Evolutionary conservation across 2,329 filamentous ascomycete genomes (phyloP).

Genomic region (Colletotrichum shisoi): DNA sequence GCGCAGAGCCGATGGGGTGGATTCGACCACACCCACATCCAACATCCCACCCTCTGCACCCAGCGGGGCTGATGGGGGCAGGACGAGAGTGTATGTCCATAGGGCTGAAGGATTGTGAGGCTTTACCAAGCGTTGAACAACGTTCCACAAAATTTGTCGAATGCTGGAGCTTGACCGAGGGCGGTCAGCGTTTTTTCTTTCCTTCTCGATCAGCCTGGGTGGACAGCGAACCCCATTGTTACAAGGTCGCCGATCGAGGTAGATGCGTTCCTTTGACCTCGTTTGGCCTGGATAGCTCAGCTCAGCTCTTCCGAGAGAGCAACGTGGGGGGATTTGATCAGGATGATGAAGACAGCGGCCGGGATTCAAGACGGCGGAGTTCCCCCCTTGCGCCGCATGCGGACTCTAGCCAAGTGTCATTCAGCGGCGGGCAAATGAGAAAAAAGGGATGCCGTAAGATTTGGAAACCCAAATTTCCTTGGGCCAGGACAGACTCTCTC

Average conservation of each 20-base stretch:
- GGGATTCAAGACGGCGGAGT: slow-evolving; percentile 16
- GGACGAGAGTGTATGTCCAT: slow-evolving; percentile 10
- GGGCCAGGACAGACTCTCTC: not conserved
- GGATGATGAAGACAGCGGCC: not conserved
- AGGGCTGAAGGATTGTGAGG: slow-evolving; percentile 37
- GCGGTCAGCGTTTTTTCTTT: slow-evolving; percentile 7
- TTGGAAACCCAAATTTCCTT: slow-evolving; percentile 21
- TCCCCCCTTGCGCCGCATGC: slow-evolving; percentile 22
- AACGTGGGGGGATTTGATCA: slow-evolving; percentile 20
- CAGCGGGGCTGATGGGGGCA: slow-evolving; percentile 13
- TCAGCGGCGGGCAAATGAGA: slow-evolving; percentile 3
- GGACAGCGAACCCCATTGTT: not conserved
- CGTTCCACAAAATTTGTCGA: slow-evolving; percentile 18
- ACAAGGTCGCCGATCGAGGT: not conserved
- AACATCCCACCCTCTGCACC: slow-evolving; percentile 23
- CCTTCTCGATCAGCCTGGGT: not conserved
- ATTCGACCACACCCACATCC: slow-evolving; percentile 17
- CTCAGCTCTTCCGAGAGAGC: slow-evolving; percentile 1
- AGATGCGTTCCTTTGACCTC: not conserved
- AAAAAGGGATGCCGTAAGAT: slow-evolving; percentile 26
- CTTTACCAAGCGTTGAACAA: slow-evolving; percentile 24
- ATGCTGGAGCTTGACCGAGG: not conserved
- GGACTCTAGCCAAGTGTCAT: slow-evolving; percentile 4
- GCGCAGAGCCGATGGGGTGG: slow-evolving; percentile 30
- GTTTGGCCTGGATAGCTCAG: slow-evolving; percentile 9